Conservation (phyloP, 768 basidiomycete species). For the Rhodocollybia butyracea region DNA sequence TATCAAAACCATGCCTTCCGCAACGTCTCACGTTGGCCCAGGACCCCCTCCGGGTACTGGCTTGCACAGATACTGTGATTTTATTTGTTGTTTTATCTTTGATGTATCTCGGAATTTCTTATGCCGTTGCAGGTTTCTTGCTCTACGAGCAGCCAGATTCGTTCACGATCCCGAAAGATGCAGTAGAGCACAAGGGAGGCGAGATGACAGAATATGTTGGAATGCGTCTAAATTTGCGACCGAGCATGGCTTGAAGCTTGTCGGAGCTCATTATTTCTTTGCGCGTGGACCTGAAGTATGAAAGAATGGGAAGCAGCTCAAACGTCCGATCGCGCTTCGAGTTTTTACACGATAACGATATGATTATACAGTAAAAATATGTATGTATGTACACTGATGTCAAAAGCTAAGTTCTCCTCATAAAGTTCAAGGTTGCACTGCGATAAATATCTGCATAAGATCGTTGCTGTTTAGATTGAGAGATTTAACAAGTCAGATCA, state of each 20-base stretch:
- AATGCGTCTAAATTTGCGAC: slow-evolving; percentile 51
- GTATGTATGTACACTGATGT: no score
- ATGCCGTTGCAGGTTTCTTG: slow-evolving; percentile 41
- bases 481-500: no score
- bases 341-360: no score
- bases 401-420: no score
- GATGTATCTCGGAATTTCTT: not conserved
- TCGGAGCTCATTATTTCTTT: slow-evolving; percentile 57
- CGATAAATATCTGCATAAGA: no score
- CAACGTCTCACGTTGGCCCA: slow-evolving; percentile 56
- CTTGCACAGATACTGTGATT: slow-evolving; percentile 55
- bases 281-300: slow-evolving; percentile 18
- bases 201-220: slow-evolving; percentile 51
- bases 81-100: not conserved
- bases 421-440: no score
- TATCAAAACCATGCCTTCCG: slow-evolving; percentile 40
- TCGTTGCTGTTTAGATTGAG: no score
- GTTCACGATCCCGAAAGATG: slow-evolving; percentile 39
- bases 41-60: slow-evolving; percentile 53
- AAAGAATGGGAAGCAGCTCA: not conserved
- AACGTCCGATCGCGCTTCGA: no score
- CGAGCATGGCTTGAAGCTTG: slow-evolving; percentile 47
- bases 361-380: no score
- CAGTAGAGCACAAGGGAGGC: slow-evolving; percentile 41
- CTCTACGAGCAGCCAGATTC: slow-evolving; percentile 56